phyloP scores from a whole-genome alignment of 805 yeast species.

The Hanseniaspora osmophila region DNA sequence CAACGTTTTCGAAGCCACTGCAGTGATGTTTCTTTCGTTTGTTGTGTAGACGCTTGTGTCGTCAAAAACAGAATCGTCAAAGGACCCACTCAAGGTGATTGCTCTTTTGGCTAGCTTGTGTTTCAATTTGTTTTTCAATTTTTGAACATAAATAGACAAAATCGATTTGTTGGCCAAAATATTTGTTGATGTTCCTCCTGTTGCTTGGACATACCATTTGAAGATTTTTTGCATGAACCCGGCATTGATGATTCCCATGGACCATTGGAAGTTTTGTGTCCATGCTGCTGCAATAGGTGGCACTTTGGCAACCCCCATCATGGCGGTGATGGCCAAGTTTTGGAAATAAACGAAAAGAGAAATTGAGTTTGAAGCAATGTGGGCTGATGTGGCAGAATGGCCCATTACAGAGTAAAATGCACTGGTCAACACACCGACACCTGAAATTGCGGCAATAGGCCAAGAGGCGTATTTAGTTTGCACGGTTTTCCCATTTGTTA shows the following conservation, averaged over 20 bases:
- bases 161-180: slow-evolving; percentile 48
- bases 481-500: slow-evolving; percentile 84
- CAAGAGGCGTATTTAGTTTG: slow-evolving; percentile 85
- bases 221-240: slow-evolving; percentile 70
- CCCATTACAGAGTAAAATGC: slow-evolving; percentile 80
- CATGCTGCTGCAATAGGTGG: slow-evolving; percentile 98
- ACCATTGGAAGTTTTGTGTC: slow-evolving; percentile 95
- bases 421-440: slow-evolving; percentile 74
- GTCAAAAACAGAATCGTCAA: slow-evolving; percentile 37
- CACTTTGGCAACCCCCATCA: slow-evolving; percentile 85
- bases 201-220: slow-evolving; percentile 88
- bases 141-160: slow-evolving; percentile 77
- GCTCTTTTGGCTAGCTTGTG: slow-evolving; percentile 4
- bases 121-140: slow-evolving; percentile 22
- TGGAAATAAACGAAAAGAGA: slow-evolving; percentile 91
- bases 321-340: slow-evolving; percentile 75
- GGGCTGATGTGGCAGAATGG: slow-evolving; percentile 80
- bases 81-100: slow-evolving; percentile 21
- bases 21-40: slow-evolving; percentile 46
- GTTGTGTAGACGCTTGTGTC: slow-evolving; percentile 47
- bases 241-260: slow-evolving; percentile 76
- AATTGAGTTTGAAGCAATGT: slow-evolving; percentile 90
- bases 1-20: slow-evolving; percentile 52
- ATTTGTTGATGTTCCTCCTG: slow-evolving; percentile 80
- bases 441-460: slow-evolving; percentile 90